Conservation (phyloP, 148 eudicot species). For the Simmondsia chinensis region DNA sequence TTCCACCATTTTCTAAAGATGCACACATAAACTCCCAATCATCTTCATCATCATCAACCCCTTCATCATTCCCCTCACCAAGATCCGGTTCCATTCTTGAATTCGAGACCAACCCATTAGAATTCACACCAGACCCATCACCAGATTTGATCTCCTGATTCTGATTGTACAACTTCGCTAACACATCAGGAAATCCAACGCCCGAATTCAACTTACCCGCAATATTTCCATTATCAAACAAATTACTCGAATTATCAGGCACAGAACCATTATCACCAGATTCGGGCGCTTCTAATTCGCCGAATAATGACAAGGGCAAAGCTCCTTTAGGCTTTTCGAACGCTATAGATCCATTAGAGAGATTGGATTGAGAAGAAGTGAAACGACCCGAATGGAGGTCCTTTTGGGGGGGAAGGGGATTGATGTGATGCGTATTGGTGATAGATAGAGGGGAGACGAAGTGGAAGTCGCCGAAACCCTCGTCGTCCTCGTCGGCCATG, state of each 20-base stretch:
- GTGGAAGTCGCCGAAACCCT: slow-evolving; percentile 47
- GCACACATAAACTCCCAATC: slow-evolving; percentile 84
- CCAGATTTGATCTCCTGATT: slow-evolving; percentile 17
- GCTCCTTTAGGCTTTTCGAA: slow-evolving; percentile 48
- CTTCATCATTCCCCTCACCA: slow-evolving; percentile 7
- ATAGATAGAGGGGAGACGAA: slow-evolving; percentile 25
- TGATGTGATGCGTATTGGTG: slow-evolving; percentile 11
- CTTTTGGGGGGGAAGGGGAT: slow-evolving; percentile 11
- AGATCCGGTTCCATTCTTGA: slow-evolving; percentile 6
- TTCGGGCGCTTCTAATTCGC: slow-evolving; percentile 18
- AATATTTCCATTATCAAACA: slow-evolving; percentile 6
- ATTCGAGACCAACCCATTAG: slow-evolving; percentile 7
- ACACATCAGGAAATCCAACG: slow-evolving; percentile 9
- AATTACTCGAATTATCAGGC: background rate
- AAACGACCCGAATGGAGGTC: slow-evolving; percentile 63
- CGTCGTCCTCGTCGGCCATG: slow-evolving; percentile 35
- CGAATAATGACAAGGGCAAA: slow-evolving; percentile 66
- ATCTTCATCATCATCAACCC: slow-evolving; percentile 38
- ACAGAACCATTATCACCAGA: background rate
- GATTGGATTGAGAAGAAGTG: slow-evolving; percentile 14
- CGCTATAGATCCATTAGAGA: slow-evolving; percentile 11
- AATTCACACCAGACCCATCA: slow-evolving; percentile 11
- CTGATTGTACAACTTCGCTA: slow-evolving; percentile 14
- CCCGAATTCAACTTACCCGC: slow-evolving; percentile 7
- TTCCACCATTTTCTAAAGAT: slow-evolving; percentile 12